Conservation (phyloP, 176 grass and related monocot genomes). For the Microstegium vimineum region DNA sequence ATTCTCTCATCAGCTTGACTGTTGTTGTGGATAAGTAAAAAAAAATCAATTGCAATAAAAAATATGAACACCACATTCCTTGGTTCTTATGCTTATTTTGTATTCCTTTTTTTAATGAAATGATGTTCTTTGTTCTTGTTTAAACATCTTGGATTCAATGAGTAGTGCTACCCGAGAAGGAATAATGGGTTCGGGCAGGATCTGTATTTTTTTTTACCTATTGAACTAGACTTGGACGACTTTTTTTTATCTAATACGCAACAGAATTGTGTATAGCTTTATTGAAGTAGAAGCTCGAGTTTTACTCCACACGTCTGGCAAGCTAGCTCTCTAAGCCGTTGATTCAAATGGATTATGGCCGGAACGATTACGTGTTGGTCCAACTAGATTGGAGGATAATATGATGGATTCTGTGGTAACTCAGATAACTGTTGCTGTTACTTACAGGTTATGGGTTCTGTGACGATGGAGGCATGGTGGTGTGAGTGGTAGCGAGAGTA, state of each 20-base stretch:
- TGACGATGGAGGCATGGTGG: conserved; percentile 82
- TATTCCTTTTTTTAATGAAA: background rate
- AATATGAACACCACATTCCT: background rate
- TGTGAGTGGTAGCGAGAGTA: conserved; percentile 87
- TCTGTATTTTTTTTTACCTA: background rate
- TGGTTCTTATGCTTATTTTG: background rate
- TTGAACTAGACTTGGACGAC: background rate
- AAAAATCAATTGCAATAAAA: background rate
- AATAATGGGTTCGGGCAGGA: background rate
- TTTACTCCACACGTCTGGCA: too few relatives aligned
- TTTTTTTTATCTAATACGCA: too few relatives aligned
- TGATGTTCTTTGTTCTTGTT: conserved; percentile 3
- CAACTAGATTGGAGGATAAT: background rate
- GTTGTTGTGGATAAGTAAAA: background rate
- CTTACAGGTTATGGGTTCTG: conserved; percentile 94
- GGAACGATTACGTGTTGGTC: too few relatives aligned
- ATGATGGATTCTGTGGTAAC: background rate
- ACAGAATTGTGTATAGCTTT: too few relatives aligned
- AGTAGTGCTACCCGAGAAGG: background rate
- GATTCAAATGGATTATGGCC: too few relatives aligned
- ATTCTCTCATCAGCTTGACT: background rate
- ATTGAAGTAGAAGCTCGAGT: too few relatives aligned
- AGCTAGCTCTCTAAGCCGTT: too few relatives aligned
- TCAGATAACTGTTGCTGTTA: background rate
- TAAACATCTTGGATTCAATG: background rate